Conservation (phyloP, 2,329 filamentous ascomycete species). For the Pseudocercospora cruenta region DNA sequence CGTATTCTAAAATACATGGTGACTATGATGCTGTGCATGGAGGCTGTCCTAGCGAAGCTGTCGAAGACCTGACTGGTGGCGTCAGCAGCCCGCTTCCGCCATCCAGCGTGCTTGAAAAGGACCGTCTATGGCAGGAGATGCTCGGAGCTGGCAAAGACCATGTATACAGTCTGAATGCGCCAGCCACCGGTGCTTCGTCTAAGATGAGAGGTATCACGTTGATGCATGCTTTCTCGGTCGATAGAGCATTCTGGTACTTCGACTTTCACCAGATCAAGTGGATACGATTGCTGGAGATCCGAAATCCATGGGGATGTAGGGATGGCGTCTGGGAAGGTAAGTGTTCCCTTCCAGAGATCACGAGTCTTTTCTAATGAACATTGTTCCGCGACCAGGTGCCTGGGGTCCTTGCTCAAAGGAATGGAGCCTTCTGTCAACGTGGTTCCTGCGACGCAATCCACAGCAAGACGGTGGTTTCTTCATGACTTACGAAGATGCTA, state of each 20-base stretch:
- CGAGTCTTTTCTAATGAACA: not conserved
- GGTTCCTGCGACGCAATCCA: slow-evolving; percentile 68
- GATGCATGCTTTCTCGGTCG: slow-evolving; percentile 9
- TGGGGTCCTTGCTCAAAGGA: slow-evolving; percentile 78
- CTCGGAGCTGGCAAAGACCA: not conserved
- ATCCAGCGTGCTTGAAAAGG: slow-evolving; percentile 21
- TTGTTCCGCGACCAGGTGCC: not conserved
- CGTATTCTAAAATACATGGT: slow-evolving; percentile 79
- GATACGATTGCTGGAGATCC: slow-evolving; percentile 33
- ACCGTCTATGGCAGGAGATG: slow-evolving; percentile 13
- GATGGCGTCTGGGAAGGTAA: slow-evolving; percentile 70
- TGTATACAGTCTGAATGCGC: not conserved
- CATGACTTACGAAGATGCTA: slow-evolving; percentile 61
- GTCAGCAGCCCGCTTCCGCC: slow-evolving; percentile 38
- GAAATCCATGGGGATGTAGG: slow-evolving; percentile 77
- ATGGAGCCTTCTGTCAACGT: slow-evolving; percentile 67
- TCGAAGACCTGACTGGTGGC: slow-evolving; percentile 56
- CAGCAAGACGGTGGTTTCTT: slow-evolving; percentile 61
- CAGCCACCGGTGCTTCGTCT: not conserved
- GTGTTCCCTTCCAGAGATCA: not conserved
- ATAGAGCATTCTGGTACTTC: slow-evolving; percentile 10
- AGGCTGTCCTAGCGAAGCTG: slow-evolving; percentile 68
- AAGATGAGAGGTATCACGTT: slow-evolving; percentile 1
- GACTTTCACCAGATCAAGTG: slow-evolving; percentile 4
- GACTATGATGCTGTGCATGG: slow-evolving; percentile 74